phyloP scores from a whole-genome alignment of 805 yeast species.

The Starmerella vitae region DNA sequence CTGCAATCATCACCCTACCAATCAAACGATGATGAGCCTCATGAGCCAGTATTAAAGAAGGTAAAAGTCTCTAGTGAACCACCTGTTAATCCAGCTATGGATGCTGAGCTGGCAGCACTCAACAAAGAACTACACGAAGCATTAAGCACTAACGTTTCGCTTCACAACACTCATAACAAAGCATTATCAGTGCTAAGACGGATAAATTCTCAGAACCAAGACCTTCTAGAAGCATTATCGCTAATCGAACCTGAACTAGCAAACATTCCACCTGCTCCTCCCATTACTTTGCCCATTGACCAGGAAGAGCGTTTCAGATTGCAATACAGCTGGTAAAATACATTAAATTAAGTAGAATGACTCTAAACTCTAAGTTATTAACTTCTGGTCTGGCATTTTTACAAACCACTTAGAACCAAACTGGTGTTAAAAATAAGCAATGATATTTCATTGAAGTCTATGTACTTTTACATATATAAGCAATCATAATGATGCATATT shows the following conservation, averaged over 20 bases:
- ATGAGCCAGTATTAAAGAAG: not conserved
- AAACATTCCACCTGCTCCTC: not conserved
- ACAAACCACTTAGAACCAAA: too few relatives aligned
- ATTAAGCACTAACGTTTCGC: conserved; percentile 9
- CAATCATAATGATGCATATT: too few relatives aligned
- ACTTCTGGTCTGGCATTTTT: too few relatives aligned
- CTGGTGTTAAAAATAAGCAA: too few relatives aligned
- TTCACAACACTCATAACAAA: conserved; percentile 8
- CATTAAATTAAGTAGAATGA: too few relatives aligned
- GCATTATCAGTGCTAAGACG: conserved; percentile 5
- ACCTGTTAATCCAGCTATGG: not conserved
- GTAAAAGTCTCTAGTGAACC: not conserved
- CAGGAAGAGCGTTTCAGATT: conserved; percentile 5
- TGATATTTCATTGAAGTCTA: too few relatives aligned
- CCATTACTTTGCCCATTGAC: conserved; percentile 1
- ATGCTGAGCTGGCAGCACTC: not conserved
- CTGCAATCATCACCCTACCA: not conserved
- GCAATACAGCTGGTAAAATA: not conserved
- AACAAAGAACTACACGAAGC: conserved; percentile 11
- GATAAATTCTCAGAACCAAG: conserved; percentile 10
- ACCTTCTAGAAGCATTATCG: conserved; percentile 8
- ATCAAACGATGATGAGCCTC: not conserved
- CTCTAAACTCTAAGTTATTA: too few relatives aligned
- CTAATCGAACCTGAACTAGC: not conserved
- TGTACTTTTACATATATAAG: too few relatives aligned